Percentiles rank a stretch among this genome's conserved stretches.
phyloP scores from a whole-genome alignment of 1,284 basidiomycete species.

The Marasmius oreades region DNA sequence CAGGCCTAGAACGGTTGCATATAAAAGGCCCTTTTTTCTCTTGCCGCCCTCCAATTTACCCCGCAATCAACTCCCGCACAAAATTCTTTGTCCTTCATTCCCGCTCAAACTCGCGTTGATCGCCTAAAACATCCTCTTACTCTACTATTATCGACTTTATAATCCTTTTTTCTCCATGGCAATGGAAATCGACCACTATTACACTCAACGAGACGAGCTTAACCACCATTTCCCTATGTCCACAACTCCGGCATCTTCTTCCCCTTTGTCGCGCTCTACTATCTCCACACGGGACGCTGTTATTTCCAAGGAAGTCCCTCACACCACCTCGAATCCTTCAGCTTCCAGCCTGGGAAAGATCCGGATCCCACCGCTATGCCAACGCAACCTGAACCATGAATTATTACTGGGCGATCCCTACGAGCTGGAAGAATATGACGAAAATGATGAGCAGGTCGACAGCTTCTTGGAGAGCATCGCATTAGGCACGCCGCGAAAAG shows the following conservation, averaged over 20 bases:
- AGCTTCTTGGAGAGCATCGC: background rate
- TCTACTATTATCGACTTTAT: no score
- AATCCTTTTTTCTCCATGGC: background rate
- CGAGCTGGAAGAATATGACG: background rate
- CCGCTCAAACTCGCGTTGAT: background rate
- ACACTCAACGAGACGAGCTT: background rate
- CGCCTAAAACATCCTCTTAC: background rate
- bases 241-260: background rate
- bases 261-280: background rate
- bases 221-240: no score
- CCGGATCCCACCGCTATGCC: background rate
- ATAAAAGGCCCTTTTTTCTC: no score
- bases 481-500: background rate
- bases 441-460: background rate
- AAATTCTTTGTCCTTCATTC: no score
- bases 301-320: background rate
- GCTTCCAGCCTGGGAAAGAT: background rate
- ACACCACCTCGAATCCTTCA: background rate
- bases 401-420: background rate
- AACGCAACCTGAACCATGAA: background rate
- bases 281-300: background rate
- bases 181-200: conserved; percentile 1
- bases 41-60: no score
- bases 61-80: no score
- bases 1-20: no score